Percentiles rank a stretch among this genome's conserved stretches.
Evolutionary conservation across 371 early-diverging fungal genomes (phyloP).

Genomic region (Mortierella sp.): DNA sequence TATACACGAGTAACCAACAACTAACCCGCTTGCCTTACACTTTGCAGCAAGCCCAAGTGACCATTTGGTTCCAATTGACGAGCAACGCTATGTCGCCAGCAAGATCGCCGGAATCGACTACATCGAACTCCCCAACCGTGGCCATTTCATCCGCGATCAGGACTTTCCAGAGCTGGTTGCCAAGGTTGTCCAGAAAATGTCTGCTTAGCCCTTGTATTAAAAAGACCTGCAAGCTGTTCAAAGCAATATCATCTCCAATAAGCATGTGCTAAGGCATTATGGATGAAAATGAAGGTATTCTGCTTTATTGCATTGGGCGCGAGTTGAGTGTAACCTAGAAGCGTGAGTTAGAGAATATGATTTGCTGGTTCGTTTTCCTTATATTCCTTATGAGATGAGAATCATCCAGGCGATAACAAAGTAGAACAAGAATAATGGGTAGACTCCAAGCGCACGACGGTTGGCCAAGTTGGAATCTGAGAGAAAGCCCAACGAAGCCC

Average conservation of each 20-base stretch:
- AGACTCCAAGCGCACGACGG: conserved; percentile 88
- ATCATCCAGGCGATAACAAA: conserved; percentile 94
- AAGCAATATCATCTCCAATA: no score
- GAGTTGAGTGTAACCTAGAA: no score
- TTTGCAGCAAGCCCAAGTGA: conserved; percentile 49
- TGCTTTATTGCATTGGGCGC: conserved; percentile 2
- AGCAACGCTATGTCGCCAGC: conserved; percentile 54
- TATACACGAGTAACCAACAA: no score
- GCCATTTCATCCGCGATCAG: conserved; percentile 49
- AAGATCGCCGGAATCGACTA: conserved; percentile 49
- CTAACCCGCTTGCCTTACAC: background rate
- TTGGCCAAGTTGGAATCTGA: conserved; percentile 85
- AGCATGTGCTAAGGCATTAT: no score
- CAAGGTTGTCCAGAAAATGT: conserved; percentile 44
- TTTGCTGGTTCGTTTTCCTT: no score
- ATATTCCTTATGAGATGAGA: conserved; percentile 66
- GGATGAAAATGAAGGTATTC: background rate
- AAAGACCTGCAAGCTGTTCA: background rate
- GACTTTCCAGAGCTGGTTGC: conserved; percentile 57
- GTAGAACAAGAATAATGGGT: conserved; percentile 94
- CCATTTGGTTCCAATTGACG: conserved; percentile 55
- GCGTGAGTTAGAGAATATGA: no score
- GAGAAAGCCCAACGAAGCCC: conserved; percentile 93
- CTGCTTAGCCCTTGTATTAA: background rate
- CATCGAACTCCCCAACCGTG: conserved; percentile 51